Percentiles rank a stretch among this genome's conserved stretches.
Conservation (phyloP, 768 basidiomycete species). For the Asterophora lycoperdoides region DNA sequence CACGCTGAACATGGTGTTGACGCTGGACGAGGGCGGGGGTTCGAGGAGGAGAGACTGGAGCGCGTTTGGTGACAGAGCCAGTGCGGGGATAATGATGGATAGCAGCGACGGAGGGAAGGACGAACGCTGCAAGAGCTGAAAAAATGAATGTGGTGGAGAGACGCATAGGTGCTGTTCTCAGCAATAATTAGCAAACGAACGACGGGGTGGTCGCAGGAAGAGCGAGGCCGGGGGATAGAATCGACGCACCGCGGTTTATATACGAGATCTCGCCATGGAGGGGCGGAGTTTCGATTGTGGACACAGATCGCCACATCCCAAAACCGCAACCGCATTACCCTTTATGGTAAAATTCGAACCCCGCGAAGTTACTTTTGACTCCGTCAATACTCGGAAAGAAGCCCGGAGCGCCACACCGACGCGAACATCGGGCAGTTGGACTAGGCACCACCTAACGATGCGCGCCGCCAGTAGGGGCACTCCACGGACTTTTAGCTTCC, state of each 20-base stretch:
- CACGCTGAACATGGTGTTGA: constrained; percentile 15
- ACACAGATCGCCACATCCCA: neutral
- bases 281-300: constrained; percentile 17
- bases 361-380: constrained; percentile 4
- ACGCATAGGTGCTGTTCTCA: constrained; percentile 13
- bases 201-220: constrained; percentile 7
- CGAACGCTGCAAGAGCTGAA: constrained; percentile 12
- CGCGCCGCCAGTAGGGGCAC: no score
- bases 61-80: constrained; percentile 8
- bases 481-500: no score
- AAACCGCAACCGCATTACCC: constrained; percentile 12
- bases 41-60: constrained; percentile 3
- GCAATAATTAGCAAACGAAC: neutral
- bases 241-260: constrained; percentile 11
- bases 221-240: constrained; percentile 1
- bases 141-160: constrained; percentile 17
- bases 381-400: constrained; percentile 8
- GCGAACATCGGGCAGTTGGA: neutral
- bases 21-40: constrained; percentile 14
- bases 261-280: constrained; percentile 4
- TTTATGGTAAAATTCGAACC: neutral
- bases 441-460: neutral
- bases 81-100: constrained; percentile 9
- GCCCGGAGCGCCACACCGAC: constrained; percentile 8
- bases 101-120: constrained; percentile 10